Evolutionary conservation across 352 stramenopile genomes (phyloP), one percentile per base, ranked within the genome.

Genomic region (Globisporangium solare): DNA sequence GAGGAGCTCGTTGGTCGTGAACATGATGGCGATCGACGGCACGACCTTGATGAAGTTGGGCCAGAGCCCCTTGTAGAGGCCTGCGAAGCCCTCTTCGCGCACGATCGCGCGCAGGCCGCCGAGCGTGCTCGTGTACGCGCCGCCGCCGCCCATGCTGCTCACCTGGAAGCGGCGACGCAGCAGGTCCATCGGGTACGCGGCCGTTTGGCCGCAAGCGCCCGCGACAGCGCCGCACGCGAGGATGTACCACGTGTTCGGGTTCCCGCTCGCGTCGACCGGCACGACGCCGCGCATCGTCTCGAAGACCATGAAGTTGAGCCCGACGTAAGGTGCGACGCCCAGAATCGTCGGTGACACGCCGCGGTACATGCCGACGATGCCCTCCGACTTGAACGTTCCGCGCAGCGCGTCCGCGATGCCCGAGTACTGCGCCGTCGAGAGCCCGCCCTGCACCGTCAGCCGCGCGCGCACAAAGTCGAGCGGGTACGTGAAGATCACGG

Each of bases 11-110:
- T 89, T 92, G 39, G 77, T 83, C 42, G 81, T 88, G 61, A 91
- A 89, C 75, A 88, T 88, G 65, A 91, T 88, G 43, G 83, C 83
- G 32, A 89, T 83, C 27, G 79, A 89, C 53, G 80, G 83, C 57
- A 89, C 74, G 48, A 93, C 75, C 59, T 89, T 89, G 42, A 90
- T 73, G 55, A 88, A 81, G 56, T 91, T 93, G 14, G 79, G 76
- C 47, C 68, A 56, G 11, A 88, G 59, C 0, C 78, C 83, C 54
- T 87, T 86, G 68, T 88, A 91, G 45, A 93, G 70, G 0, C 72
- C 83, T 14, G 59, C 58, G 17, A 89, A 58, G 21, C 79, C 80
- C 27, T 91, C 79, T 20, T 75, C 64, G 3, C 56, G 54, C 27
- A 87, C 64, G 43, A 89, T 89, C 14, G 60, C 57, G 15, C 63